These are phyloP conservation scores for Scheffersomyces illinoinensis DNA, from an alignment of 1,139 yeast species.

Conservation along the genomic window DNA sequence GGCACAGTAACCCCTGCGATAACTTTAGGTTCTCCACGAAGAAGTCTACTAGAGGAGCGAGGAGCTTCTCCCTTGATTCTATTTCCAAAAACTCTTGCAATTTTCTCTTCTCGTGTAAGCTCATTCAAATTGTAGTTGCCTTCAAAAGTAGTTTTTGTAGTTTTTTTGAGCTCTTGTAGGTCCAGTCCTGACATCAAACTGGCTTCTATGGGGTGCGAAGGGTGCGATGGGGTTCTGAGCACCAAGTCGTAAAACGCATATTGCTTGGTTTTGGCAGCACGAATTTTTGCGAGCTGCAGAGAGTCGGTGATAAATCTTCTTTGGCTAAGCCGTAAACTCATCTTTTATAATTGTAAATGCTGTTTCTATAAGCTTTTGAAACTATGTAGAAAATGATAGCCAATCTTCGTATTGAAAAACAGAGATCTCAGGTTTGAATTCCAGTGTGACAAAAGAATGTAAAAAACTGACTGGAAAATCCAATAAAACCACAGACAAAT, in stretches of 20 bases:
- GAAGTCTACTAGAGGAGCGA: constrained; percentile 49
- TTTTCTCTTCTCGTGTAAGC: constrained; percentile 49
- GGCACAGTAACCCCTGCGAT: constrained; percentile 83
- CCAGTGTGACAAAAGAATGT: neutral
- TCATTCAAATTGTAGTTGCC: constrained; percentile 45
- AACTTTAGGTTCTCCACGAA: constrained; percentile 38
- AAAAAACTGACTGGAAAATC: neutral
- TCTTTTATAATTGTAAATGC: neutral
- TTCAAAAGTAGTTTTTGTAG: constrained; percentile 36
- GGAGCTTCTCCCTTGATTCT: constrained; percentile 57
- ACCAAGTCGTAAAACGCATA: constrained; percentile 42
- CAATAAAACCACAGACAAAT: neutral
- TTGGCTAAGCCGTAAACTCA: constrained; percentile 1
- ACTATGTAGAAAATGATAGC: neutral
- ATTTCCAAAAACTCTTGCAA: constrained; percentile 57
- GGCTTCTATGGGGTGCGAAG: constrained; percentile 35
- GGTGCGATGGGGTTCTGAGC: constrained; percentile 32
- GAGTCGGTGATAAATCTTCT: neutral
- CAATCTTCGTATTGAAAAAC: neutral
- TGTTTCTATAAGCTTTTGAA: neutral
- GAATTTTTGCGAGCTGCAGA: neutral
- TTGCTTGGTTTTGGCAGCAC: constrained; percentile 9
- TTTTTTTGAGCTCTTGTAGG: constrained; percentile 18
- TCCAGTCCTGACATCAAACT: constrained; percentile 25
- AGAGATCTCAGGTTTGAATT: neutral